Base-by-base conservation (phyloP, 176 grass and related monocot genomes). In the Paspalum vaginatum region DNA sequence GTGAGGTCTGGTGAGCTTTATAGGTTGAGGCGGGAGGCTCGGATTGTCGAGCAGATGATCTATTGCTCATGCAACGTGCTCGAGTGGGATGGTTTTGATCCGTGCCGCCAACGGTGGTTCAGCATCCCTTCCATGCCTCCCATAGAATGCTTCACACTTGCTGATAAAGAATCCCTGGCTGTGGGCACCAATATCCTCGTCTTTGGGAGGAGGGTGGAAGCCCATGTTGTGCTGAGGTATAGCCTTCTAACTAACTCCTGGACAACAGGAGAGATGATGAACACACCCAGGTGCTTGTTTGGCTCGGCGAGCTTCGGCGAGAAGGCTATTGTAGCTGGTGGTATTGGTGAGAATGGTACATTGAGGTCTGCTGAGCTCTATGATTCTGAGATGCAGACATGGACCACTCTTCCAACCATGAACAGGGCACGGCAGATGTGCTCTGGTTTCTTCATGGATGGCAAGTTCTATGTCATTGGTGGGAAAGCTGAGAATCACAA, bases 371-470 rank as follows among this genome's bases (percentile, higher is more conserved):
- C 84, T 21, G 88, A 90, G 74, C 51, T 90, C 62, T 90, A 89
- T 78, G 84, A 89, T 78, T 89, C 88, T 13, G 88, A 89, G 50
- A 72, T 22, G 73, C 12, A 39, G 24, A 86, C 66, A 15, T 89
- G 88, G 88, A 85, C 73, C 42, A 82, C 78, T 47, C 88, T 89
- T 16, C 88, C 88, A 58, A 83, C 37, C 88, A 89, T 89, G 88
- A 32, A 82, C 57, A 81, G 1, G 62, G 83, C 73, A 3, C 61
- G 88, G 18, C 85, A 78, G 73, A 89, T 89, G 88, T 89, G 88
- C 45, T 89, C 88, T 43, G 67, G 88, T 65, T 76, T 89, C 44
- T 89, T 89, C 67, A 89, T 89, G 88, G 88, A 89, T 74, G 79
- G 7, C 11, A 89, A 89, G 59, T 85, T 85, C 75, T 89, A 89